These are phyloP conservation scores for Pyropia yezoensis DNA, from an alignment of 23 red algal genomes.

Conservation along the genomic window DNA sequence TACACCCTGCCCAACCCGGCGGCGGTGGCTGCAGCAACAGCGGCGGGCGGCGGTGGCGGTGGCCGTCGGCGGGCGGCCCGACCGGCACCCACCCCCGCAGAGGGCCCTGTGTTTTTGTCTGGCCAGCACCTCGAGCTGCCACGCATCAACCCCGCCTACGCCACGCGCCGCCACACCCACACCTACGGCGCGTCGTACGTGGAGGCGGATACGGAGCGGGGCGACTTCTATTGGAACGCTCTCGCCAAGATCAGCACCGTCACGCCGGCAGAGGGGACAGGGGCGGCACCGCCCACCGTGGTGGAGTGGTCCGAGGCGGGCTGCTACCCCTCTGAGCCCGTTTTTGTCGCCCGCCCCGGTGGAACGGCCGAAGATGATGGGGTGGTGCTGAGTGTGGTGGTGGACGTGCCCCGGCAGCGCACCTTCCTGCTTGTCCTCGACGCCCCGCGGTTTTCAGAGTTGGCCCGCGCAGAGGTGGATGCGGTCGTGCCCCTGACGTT, in stretches of 20 bases:
- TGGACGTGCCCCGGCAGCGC: neutral
- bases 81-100: too few relatives aligned
- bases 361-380: conserved; percentile 34
- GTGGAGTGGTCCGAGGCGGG: too few relatives aligned
- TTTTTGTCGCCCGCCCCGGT: conserved; percentile 36
- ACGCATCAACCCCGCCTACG: conserved; percentile 8
- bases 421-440: conserved; percentile 24
- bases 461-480: conserved; percentile 26
- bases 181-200: too few relatives aligned
- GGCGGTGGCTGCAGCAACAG: neutral
- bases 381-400: conserved; percentile 19
- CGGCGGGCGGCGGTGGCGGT: too few relatives aligned
- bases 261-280: too few relatives aligned
- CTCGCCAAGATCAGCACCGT: too few relatives aligned
- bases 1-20: conserved; percentile 12
- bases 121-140: conserved; percentile 19
- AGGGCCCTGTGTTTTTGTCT: neutral
- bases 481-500: conserved; percentile 34
- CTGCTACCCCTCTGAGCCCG: conserved; percentile 12
- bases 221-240: too few relatives aligned
- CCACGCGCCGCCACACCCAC: too few relatives aligned
- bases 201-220: too few relatives aligned
- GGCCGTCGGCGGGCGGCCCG: too few relatives aligned
- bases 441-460: conserved; percentile 11
- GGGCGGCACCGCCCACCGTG: too few relatives aligned